Conservation (phyloP, 163 green algal species). For the Chlorella variabilis region DNA sequence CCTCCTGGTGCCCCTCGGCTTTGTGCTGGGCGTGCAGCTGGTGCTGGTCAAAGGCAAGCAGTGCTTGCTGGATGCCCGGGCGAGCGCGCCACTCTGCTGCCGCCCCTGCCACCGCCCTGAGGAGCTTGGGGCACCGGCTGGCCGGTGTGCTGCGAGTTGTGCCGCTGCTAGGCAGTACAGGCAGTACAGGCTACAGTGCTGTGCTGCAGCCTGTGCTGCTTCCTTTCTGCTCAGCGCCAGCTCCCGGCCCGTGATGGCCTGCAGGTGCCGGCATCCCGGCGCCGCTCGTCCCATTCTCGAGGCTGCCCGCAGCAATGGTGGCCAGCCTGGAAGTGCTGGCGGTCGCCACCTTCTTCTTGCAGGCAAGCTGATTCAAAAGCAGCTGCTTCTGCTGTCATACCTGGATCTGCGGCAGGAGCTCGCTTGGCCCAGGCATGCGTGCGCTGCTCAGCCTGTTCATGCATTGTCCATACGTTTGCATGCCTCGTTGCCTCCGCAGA, state of each 20-base stretch:
- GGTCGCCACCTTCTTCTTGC: slow-evolving; percentile 9
- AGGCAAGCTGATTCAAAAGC: not conserved
- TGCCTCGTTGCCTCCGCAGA: not conserved
- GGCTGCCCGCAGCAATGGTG: slow-evolving; percentile 26
- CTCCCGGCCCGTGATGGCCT: too few species aligned
- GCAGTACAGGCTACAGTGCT: too few species aligned
- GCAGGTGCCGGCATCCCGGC: slow-evolving; percentile 38
- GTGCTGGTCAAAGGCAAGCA: slow-evolving; percentile 24
- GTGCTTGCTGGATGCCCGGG: not conserved
- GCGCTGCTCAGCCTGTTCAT: too few species aligned
- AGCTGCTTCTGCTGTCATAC: too few species aligned
- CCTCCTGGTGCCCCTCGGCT: slow-evolving; percentile 18
- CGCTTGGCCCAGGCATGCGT: too few species aligned
- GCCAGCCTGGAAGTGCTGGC: slow-evolving; percentile 35
- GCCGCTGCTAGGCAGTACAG: too few species aligned
- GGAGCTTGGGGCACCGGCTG: not conserved
- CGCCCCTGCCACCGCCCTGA: not conserved
- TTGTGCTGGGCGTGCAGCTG: slow-evolving; percentile 26
- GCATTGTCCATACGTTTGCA: too few species aligned
- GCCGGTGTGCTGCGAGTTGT: not conserved
- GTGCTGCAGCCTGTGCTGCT: too few species aligned
- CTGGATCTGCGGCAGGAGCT: too few species aligned
- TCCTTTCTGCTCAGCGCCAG: too few species aligned
- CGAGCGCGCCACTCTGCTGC: not conserved
- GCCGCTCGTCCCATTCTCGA: slow-evolving; percentile 33